phyloP scores from a whole-genome alignment of 2,329 filamentous ascomycete species.

The Monilinia aucupariae region DNA sequence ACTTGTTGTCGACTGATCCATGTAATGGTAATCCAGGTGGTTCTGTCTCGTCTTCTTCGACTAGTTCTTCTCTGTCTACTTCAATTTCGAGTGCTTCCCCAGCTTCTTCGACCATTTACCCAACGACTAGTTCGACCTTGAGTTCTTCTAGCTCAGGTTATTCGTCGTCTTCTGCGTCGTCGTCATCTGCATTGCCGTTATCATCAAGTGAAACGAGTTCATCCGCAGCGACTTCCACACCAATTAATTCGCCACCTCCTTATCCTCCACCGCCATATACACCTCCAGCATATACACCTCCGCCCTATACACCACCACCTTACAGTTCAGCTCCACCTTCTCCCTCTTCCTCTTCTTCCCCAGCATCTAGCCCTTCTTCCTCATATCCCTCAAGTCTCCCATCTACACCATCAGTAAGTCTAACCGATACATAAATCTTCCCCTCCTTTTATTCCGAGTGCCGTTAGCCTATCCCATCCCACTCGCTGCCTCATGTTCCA shows the following conservation, averaged over 20 bases:
- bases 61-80: not conserved
- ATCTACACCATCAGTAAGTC: not conserved
- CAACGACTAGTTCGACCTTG: constrained; percentile 2
- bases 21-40: constrained; percentile 34
- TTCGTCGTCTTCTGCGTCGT: not conserved
- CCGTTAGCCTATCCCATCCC: no score
- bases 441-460: no score
- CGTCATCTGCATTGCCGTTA: not conserved
- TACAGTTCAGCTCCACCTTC: not conserved
- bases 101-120: constrained; percentile 3
- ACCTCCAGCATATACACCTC: not conserved
- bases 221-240: not conserved
- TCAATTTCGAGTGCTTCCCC: constrained; percentile 9
- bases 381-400: not conserved
- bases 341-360: not conserved
- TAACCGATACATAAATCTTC: not conserved
- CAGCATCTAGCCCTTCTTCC: not conserved
- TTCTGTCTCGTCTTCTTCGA: constrained; percentile 17
- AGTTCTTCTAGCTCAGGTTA: not conserved
- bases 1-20: constrained; percentile 47
- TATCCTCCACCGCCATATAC: not conserved
- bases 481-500: not conserved
- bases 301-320: not conserved
- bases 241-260: not conserved
- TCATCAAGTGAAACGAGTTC: not conserved